These are phyloP conservation scores for Vicia villosa DNA, from an alignment of 306 rosid genomes.

Conservation along the genomic window DNA sequence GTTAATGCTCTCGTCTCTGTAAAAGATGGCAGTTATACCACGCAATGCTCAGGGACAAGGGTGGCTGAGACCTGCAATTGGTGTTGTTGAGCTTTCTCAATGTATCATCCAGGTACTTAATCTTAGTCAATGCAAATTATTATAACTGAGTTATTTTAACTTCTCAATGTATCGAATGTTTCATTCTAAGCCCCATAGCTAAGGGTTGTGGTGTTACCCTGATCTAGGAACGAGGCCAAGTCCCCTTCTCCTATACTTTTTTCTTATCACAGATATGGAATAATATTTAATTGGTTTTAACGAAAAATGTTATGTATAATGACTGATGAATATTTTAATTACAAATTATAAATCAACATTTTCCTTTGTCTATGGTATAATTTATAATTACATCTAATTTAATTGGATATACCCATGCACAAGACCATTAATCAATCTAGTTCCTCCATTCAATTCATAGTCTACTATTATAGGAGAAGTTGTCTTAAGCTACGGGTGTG, in stretches of 20 bases:
- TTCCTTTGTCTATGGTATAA: neutral
- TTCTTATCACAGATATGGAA: too few relatives aligned
- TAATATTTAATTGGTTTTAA: neutral
- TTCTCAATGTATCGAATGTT: neutral
- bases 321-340: neutral
- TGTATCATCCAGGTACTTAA: slow-evolving; percentile 85
- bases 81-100: slow-evolving; percentile 95
- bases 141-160: neutral
- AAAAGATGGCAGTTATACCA: slow-evolving; percentile 93
- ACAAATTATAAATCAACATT: slow-evolving; percentile 13
- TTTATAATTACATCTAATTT: neutral
- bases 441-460: slow-evolving; percentile 23
- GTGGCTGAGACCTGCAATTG: slow-evolving; percentile 98
- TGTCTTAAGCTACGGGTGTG: neutral
- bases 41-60: slow-evolving; percentile 96
- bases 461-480: neutral
- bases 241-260: too few relatives aligned
- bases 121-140: slow-evolving; percentile 19
- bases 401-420: neutral
- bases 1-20: slow-evolving; percentile 36
- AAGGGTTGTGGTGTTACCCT: too few relatives aligned
- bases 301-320: neutral
- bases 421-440: neutral
- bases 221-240: too few relatives aligned
- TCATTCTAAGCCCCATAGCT: neutral